These are phyloP conservation scores for Pontederia paniculata DNA, from an alignment of 176 grass and related monocot genomes.

Conservation along the genomic window DNA sequence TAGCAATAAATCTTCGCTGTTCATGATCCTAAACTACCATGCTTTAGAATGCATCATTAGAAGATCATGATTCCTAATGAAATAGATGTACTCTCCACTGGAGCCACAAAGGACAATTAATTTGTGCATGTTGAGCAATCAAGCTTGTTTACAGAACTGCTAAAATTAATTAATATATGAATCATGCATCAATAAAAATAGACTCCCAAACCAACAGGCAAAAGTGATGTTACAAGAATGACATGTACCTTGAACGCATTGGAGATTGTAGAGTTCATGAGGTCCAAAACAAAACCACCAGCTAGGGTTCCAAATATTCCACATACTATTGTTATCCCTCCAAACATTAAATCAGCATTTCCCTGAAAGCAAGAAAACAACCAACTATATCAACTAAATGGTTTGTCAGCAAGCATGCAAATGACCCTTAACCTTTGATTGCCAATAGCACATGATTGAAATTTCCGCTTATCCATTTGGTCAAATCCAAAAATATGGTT, in stretches of 20 bases:
- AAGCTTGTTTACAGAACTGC: not conserved
- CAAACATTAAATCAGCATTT: slow-evolving; percentile 91
- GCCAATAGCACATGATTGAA: too few relatives aligned
- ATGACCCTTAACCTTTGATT: too few relatives aligned
- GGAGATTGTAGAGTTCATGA: slow-evolving; percentile 66
- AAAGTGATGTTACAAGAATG: too few relatives aligned
- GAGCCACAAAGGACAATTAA: too few relatives aligned
- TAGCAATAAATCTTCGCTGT: too few relatives aligned
- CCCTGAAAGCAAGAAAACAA: slow-evolving; percentile 41
- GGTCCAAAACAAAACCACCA: slow-evolving; percentile 80
- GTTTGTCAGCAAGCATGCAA: not conserved
- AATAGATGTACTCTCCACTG: too few relatives aligned
- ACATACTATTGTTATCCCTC: slow-evolving; percentile 95
- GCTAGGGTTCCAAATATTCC: slow-evolving; percentile 88
- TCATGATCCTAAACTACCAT: too few relatives aligned
- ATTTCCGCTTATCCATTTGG: too few relatives aligned
- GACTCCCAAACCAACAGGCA: not conserved
- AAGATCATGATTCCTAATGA: too few relatives aligned
- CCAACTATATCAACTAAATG: slow-evolving; percentile 20
- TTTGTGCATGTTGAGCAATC: too few relatives aligned
- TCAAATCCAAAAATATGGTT: too few relatives aligned
- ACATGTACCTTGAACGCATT: slow-evolving; percentile 84
- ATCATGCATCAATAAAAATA: not conserved
- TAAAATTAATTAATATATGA: slow-evolving; percentile 1
- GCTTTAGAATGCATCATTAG: too few relatives aligned